Conservation (phyloP, 257 asterid species). For the Plantago ovata region DNA sequence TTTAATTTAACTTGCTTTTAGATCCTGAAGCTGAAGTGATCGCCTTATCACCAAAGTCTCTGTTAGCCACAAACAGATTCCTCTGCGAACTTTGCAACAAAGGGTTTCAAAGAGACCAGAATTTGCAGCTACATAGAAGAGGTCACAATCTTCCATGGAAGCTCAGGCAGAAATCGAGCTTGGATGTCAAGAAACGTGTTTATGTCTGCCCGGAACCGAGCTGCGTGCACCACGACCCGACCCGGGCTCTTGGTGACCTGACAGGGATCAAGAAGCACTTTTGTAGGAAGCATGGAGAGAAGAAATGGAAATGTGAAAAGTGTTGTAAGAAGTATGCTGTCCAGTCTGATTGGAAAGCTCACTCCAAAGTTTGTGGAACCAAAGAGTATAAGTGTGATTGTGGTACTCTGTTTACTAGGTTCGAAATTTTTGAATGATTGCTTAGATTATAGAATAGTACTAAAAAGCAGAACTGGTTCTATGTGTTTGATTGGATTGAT, state of each 20-base stretch:
- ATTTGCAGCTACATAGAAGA: slow-evolving; percentile 84
- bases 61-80: slow-evolving; percentile 75
- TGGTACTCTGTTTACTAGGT: slow-evolving; percentile 82
- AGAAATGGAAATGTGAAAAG: slow-evolving; percentile 82
- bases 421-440: not conserved
- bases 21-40: slow-evolving; percentile 93
- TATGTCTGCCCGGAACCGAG: slow-evolving; percentile 76
- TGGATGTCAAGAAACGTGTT: slow-evolving; percentile 63
- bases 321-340: slow-evolving; percentile 88
- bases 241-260: slow-evolving; percentile 78
- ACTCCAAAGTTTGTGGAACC: slow-evolving; percentile 80
- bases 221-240: slow-evolving; percentile 83
- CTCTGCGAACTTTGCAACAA: slow-evolving; percentile 82
- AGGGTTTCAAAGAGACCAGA: slow-evolving; percentile 91
- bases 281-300: slow-evolving; percentile 87
- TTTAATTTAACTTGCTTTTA: slow-evolving; percentile 11
- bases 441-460: no score
- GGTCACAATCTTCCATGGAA: slow-evolving; percentile 93
- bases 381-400: slow-evolving; percentile 83
- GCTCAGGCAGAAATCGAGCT: slow-evolving; percentile 61
- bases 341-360: slow-evolving; percentile 93
- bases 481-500: slow-evolving; percentile 13
- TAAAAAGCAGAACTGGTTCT: no score
- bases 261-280: slow-evolving; percentile 91
- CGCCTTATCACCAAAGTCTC: slow-evolving; percentile 65